Base-by-base conservation (phyloP, 495 filamentous ascomycete genomes). In the Xanthoparmelia taractica region DNA sequence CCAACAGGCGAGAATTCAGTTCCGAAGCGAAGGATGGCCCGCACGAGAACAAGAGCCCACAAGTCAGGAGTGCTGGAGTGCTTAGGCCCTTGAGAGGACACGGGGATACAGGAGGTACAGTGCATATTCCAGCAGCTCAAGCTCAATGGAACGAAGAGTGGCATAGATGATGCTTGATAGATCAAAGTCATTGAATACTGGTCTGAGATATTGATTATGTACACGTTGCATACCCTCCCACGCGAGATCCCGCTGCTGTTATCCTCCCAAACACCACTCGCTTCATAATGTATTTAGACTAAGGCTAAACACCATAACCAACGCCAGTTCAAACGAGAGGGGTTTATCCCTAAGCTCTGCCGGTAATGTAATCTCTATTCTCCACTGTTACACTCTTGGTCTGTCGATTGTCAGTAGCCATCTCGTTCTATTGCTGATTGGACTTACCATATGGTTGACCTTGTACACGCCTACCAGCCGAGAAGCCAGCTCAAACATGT, bases 401-500 rank as follows among this genome's bases (percentile, higher is more conserved):
- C 78, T 80, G 59, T 60, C 36, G 31, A 18, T 34, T 31, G 50
- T 70, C 34, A 67, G 67, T 34, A 52, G 18, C 38, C 17, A 10
- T 31, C 12, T n/a, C 13, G 27, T 38, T 20, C 18, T 23, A 10
- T 34, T 2, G 13, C 43, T 34, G 52, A 59, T 25, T 47, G n/a
- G 37, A 66, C 81, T 69, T 70, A 84, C 82, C 94, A 97, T 98
- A 75, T 98, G 94, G 76, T 97, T 97, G 72, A 98, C 94, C 77
- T 98, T 98, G 76, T 98, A 98, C 55, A 98, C 92, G 56, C 94
- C 94, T 8, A 98, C 91, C 43, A 98, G 81, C 57, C 94, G 81
- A 52, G 92, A 85, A 23, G 94, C 95, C 60, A 98, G 85, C 79
- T 98, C 94, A 76, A 98, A 98, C 94, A 98, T 98, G 78, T 98